Evolutionary conservation across 2,329 filamentous ascomycete genomes (phyloP).

Genomic region (Didymella glomerata): DNA sequence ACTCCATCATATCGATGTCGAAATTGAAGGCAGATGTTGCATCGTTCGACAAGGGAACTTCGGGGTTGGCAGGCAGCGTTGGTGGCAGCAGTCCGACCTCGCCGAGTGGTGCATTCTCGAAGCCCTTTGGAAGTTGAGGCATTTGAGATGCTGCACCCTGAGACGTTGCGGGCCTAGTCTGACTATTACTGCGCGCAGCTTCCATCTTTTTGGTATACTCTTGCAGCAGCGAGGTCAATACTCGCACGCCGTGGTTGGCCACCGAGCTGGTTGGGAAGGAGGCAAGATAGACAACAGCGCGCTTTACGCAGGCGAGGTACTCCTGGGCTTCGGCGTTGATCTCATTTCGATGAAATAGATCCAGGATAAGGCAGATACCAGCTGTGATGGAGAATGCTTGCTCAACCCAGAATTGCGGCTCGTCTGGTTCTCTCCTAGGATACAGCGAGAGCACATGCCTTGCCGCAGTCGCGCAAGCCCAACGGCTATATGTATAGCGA

Average conservation of each 20-base stretch:
- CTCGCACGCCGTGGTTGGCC: constrained; percentile 50
- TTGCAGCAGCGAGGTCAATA: constrained; percentile 49
- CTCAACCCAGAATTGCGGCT: constrained; percentile 56
- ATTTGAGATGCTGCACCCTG: constrained; percentile 14
- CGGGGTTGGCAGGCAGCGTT: constrained; percentile 6
- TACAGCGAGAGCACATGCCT: constrained; percentile 54
- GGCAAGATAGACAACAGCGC: constrained; percentile 45
- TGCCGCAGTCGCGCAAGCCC: constrained; percentile 54
- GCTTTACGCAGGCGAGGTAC: constrained; percentile 41
- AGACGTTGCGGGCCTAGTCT: constrained; percentile 3
- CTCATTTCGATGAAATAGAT: constrained; percentile 39
- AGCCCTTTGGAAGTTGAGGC: constrained; percentile 17
- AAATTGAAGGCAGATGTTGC: constrained; percentile 28
- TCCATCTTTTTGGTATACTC: constrained; percentile 38
- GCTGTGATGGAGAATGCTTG: constrained; percentile 46
- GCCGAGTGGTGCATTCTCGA: constrained; percentile 17
- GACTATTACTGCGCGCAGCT: constrained; percentile 13
- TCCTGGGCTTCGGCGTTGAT: constrained; percentile 36
- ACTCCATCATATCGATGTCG: constrained; percentile 39
- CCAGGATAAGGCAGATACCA: constrained; percentile 40
- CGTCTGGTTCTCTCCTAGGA: constrained; percentile 46
- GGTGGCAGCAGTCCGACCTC: constrained; percentile 13
- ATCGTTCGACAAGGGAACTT: constrained; percentile 24
- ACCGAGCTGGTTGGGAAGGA: constrained; percentile 51
- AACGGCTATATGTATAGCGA: constrained; percentile 54